A percentile compares a stretch with the other conserved stretches of the same genome.
Conservation (phyloP, 2,329 filamentous ascomycete species). For the Curvularia verruculosa region DNA sequence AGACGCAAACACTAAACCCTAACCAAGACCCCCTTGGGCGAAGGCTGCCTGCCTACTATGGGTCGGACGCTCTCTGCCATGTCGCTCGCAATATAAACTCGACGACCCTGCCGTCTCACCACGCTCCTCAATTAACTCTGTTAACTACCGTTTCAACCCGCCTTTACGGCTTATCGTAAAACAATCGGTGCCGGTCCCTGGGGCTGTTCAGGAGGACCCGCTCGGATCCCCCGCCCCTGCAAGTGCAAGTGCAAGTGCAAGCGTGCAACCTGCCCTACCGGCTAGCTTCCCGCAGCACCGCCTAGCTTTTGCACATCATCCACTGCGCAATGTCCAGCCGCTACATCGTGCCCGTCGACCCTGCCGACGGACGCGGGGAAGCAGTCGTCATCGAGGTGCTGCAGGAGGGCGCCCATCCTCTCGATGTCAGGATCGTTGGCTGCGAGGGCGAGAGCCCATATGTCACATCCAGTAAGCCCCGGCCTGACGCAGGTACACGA, state of each 20-base stretch:
- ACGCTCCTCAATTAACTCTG: slow-evolving; percentile 2
- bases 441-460: slow-evolving; percentile 71
- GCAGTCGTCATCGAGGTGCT: slow-evolving; percentile 68
- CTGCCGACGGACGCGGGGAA: slow-evolving; percentile 58
- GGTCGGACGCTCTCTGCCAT: too few relatives aligned
- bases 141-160: background rate
- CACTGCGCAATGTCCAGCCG: slow-evolving; percentile 17
- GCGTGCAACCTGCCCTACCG: slow-evolving; percentile 5
- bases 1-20: slow-evolving; percentile 9
- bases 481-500: slow-evolving; percentile 20
- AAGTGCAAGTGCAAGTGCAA: background rate
- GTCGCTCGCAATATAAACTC: slow-evolving; percentile 13
- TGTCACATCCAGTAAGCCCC: slow-evolving; percentile 61
- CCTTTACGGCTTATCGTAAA: slow-evolving; percentile 10
- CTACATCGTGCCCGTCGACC: slow-evolving; percentile 64
- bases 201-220: slow-evolving; percentile 7
- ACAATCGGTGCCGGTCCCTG: slow-evolving; percentile 20
- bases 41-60: slow-evolving; percentile 7
- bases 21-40: slow-evolving; percentile 2
- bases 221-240: background rate
- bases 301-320: slow-evolving; percentile 5
- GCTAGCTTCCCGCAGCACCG: slow-evolving; percentile 5
- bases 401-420: slow-evolving; percentile 56
- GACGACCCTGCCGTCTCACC: slow-evolving; percentile 8
- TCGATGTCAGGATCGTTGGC: slow-evolving; percentile 71